Evolutionary conservation across 1,284 basidiomycete species (phyloP).

Genomic region (Cystobasidium slooffiae): DNA sequence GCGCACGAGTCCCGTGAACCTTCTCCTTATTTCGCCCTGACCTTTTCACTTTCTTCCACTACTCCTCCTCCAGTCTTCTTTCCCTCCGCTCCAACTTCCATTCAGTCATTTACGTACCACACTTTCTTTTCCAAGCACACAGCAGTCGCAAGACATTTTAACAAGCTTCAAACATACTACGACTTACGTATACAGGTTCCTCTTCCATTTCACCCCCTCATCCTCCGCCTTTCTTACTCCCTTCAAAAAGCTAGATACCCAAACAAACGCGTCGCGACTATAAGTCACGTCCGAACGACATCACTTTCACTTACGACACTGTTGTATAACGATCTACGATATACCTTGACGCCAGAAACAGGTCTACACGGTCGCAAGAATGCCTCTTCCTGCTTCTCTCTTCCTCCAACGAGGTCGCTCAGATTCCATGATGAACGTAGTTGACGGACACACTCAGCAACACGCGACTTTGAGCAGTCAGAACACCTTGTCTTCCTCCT

Average conservation of each 20-base stretch:
- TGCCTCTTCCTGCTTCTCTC: constrained; percentile 32
- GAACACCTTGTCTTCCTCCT: no score
- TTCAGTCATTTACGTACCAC: not conserved
- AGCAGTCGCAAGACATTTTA: no score
- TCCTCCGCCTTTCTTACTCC: not conserved
- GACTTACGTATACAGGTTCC: not conserved
- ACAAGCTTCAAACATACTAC: no score
- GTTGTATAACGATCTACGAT: not conserved
- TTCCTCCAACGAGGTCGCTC: constrained; percentile 33
- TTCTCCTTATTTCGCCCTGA: not conserved
- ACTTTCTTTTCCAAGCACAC: no score
- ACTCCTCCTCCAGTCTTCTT: not conserved
- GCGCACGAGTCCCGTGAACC: not conserved
- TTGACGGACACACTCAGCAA: constrained; percentile 16
- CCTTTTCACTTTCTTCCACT: not conserved
- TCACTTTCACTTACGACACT: not conserved
- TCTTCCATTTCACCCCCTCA: not conserved
- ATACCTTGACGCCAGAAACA: not conserved
- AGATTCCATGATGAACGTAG: constrained; percentile 1
- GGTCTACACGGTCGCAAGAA: not conserved
- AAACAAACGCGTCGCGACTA: constrained; percentile 33
- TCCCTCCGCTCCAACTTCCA: constrained; percentile 4
- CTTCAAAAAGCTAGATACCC: not conserved
- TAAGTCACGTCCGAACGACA: not conserved
- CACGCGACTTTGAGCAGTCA: not conserved